These are phyloP conservation scores for Geosmithia putterillii DNA, from an alignment of 2,329 filamentous ascomycete genomes.

Conservation along the genomic window DNA sequence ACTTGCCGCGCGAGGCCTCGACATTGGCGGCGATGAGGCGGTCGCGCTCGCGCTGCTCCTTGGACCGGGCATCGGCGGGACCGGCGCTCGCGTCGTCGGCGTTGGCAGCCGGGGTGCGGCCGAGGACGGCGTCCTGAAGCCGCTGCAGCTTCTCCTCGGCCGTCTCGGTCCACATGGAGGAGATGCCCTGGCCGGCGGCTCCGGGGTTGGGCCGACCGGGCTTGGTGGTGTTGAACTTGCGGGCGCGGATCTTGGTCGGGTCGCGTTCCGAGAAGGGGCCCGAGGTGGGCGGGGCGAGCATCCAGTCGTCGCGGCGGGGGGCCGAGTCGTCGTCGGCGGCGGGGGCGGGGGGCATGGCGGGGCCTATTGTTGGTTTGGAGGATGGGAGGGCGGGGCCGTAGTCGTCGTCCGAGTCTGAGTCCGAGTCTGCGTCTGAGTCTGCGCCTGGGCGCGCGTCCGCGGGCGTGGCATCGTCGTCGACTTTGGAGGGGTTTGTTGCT, in stretches of 20 bases:
- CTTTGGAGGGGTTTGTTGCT: too few relatives aligned
- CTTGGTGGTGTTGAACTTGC: slow-evolving; percentile 63
- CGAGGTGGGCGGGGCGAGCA: slow-evolving; percentile 57
- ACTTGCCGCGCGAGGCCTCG: slow-evolving; percentile 42
- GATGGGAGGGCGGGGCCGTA: slow-evolving; percentile 49
- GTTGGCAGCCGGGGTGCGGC: slow-evolving; percentile 39
- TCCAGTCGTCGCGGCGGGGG: slow-evolving; percentile 71
- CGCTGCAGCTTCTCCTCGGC: slow-evolving; percentile 76
- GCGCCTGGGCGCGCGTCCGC: slow-evolving; percentile 13
- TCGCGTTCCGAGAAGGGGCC: slow-evolving; percentile 52
- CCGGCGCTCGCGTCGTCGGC: slow-evolving; percentile 23
- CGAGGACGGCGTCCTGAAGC: slow-evolving; percentile 71
- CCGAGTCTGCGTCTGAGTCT: slow-evolving; percentile 21
- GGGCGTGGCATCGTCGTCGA: too few relatives aligned
- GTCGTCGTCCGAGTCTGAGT: slow-evolving; percentile 34
- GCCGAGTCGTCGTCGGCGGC: slow-evolving; percentile 21
- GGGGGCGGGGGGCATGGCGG: slow-evolving; percentile 15
- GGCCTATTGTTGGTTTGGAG: slow-evolving; percentile 29
- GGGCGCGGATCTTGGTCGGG: slow-evolving; percentile 69
- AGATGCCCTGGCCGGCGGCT: slow-evolving; percentile 15
- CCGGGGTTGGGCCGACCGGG: slow-evolving; percentile 16
- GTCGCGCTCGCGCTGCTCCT: slow-evolving; percentile 43
- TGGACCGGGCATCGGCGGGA: slow-evolving; percentile 29
- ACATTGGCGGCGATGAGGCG: slow-evolving; percentile 34
- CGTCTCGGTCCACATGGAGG: slow-evolving; percentile 81